Evolutionary conservation across 108 stramenopile genomes (phyloP).

Genomic region (Cyclotella baltica): DNA sequence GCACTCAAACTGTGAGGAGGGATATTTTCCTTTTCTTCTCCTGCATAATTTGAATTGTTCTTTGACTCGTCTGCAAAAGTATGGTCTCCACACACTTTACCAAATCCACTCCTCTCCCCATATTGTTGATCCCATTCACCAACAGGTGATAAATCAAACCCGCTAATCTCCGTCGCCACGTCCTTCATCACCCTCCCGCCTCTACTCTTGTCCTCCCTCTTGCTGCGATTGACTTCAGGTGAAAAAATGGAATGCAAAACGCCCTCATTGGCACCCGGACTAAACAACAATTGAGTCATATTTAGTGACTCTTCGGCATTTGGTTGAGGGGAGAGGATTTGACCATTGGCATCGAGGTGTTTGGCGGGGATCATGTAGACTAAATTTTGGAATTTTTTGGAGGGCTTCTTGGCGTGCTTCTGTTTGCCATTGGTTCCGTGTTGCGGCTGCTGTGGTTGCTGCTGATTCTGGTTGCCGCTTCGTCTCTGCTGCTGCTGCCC

Average conservation of each 20-base stretch:
- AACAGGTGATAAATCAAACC: neutral
- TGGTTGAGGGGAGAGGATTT: neutral
- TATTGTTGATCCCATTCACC: neutral
- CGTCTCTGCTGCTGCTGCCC: no score
- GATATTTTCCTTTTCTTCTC: neutral
- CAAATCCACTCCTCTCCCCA: neutral
- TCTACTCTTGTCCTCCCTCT: neutral
- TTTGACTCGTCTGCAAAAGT: neutral
- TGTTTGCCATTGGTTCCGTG: neutral
- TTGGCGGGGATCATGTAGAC: neutral
- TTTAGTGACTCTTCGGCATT: neutral
- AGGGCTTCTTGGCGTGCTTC: neutral
- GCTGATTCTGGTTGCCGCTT: no score
- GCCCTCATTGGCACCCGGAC: neutral
- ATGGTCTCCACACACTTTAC: neutral
- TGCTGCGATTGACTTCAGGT: neutral
- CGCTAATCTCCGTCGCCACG: neutral
- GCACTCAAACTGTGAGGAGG: neutral
- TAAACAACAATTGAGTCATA: conserved; percentile 12
- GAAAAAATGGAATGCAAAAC: conserved; percentile 10
- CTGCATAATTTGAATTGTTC: neutral
- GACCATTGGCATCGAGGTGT: neutral
- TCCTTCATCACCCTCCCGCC: neutral
- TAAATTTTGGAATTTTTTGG: neutral
- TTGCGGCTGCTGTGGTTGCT: neutral